Evolutionary conservation across 345 rosid species (phyloP).

Genomic region (Durio zibethinus): DNA sequence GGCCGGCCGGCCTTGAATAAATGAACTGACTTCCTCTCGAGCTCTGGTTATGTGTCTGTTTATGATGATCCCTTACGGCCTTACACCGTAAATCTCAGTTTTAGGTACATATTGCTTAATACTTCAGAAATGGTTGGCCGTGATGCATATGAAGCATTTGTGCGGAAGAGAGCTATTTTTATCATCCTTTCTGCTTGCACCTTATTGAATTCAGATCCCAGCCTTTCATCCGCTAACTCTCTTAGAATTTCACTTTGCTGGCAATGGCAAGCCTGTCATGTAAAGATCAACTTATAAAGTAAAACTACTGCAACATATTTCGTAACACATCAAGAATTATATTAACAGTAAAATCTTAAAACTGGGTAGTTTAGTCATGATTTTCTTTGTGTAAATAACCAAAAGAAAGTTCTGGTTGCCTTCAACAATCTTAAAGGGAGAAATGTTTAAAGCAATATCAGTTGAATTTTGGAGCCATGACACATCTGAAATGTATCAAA

Average conservation of each 20-base stretch:
- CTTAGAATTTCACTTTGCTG: neutral
- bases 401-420: neutral
- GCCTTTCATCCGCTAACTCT: neutral
- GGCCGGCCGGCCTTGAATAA: no score
- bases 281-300: neutral
- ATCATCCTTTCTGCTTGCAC: slow-evolving; percentile 3
- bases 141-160: neutral
- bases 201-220: slow-evolving; percentile 16
- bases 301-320: neutral
- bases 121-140: neutral
- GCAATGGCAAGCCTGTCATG: neutral
- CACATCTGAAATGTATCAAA: no score
- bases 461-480: no score
- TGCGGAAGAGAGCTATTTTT: neutral
- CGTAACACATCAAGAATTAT: neutral
- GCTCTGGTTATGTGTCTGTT: no score
- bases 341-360: neutral
- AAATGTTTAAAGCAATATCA: no score
- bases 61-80: slow-evolving; percentile 25
- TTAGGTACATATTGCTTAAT: no score
- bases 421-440: neutral
- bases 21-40: no score
- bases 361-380: neutral
- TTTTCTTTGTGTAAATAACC: neutral
- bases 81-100: slow-evolving; percentile 27